Evolutionary conservation across 1,139 yeast genomes (phyloP), one percentile per base, ranked within the genome.

Genomic region (Magnusiomyces suaveolens): DNA sequence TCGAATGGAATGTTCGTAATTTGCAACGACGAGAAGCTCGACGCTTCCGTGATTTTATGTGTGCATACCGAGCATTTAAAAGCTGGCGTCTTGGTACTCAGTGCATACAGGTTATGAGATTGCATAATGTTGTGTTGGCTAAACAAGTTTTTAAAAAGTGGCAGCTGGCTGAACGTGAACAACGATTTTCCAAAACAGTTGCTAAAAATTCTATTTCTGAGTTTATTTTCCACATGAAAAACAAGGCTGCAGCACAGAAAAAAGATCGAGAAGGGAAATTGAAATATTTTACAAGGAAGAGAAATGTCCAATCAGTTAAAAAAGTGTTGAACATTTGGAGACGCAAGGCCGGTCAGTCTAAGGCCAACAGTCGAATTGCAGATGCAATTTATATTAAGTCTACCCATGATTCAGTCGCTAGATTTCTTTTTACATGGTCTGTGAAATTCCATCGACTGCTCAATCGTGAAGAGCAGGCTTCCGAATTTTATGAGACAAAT

Each of bases 1-100:
- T 29, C 1, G 39, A 32, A 12, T 55, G 57, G 57, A 46, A 25
- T 23, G 12, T 36, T 8, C 29, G 49, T 18, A 39, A 46, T n/a
- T 25, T 49, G 18, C 51, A 52, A 24, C 12, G 41, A 12, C 36
- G 46, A 16, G 51, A 48, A 24, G 52, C 54, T 3, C 53, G 57
- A 3, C 38, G 44, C n/a, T 50, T 52, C 23, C 33, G 54, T 2
- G 48, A 41, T 29, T 46, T 41, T 44, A 47, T 48, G 46, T 24
- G 32, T 4, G 43, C 51, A 20, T 25, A 46, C 26, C 48, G 48
- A 23, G 23, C 25, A 18, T 50, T 55, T 23, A 51, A 50, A 25
- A 23, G 20, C 3, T 55, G 57, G 57, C 46, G 54, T 1, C 24
- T 55, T 3, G 18, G 36, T 12, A 36, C 50, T 14, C 32, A 53